Percentiles rank a stretch among this genome's conserved stretches.
These are phyloP conservation scores for Rhizopus microsporus DNA, from an alignment of 371 early-diverging fungal species.

Conservation along the genomic window DNA sequence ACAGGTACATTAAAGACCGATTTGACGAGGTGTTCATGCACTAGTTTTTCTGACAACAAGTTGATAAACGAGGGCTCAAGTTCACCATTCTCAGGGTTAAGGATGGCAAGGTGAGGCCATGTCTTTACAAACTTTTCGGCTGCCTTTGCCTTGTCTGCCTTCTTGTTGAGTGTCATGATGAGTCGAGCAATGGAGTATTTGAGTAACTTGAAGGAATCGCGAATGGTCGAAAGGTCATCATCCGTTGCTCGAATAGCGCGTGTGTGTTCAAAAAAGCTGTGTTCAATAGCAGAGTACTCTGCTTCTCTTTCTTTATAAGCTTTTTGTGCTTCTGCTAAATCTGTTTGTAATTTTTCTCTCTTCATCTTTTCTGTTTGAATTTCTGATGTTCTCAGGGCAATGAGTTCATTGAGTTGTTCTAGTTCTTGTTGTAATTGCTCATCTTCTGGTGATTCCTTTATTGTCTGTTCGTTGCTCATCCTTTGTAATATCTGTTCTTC, in stretches of 20 bases:
- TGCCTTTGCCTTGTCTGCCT: constrained; percentile 49
- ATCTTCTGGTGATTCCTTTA: constrained; percentile 4
- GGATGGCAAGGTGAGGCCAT: constrained; percentile 39
- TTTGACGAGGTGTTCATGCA: constrained; percentile 53
- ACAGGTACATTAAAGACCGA: constrained; percentile 51
- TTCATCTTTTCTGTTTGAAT: constrained; percentile 32
- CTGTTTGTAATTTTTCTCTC: constrained; percentile 34
- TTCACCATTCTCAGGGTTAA: constrained; percentile 34
- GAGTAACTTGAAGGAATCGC: constrained; percentile 55
- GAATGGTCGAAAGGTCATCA: constrained; percentile 65
- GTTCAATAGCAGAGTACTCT: constrained; percentile 51
- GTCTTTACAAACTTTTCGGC: constrained; percentile 36
- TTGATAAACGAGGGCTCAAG: constrained; percentile 55
- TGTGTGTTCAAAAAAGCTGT: constrained; percentile 59
- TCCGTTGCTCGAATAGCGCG: constrained; percentile 62
- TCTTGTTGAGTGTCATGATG: constrained; percentile 58
- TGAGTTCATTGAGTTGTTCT: constrained; percentile 38
- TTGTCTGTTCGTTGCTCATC: constrained; percentile 2
- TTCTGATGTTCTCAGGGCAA: constrained; percentile 31
- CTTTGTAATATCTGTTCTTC: too few species aligned
- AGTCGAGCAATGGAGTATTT: constrained; percentile 60
- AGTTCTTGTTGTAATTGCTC: constrained; percentile 30
- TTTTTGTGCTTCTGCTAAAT: constrained; percentile 37
- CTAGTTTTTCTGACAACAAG: constrained; percentile 56
- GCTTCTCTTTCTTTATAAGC: constrained; percentile 41